A percentile compares a stretch with the other conserved stretches of the same genome.
Conservation (phyloP, 768 basidiomycete species). For the Lactarius pseudohatsudake region DNA sequence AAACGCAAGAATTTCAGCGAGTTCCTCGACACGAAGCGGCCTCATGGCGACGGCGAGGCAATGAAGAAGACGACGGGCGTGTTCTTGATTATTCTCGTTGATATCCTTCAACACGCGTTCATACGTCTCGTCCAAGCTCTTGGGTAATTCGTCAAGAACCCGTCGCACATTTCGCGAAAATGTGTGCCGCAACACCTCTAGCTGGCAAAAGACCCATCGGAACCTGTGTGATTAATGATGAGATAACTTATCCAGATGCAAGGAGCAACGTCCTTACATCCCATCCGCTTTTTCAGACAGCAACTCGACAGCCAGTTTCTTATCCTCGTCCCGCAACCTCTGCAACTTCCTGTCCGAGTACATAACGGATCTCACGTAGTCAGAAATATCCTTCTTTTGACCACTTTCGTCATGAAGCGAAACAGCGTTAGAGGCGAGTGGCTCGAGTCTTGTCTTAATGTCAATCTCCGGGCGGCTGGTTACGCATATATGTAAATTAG, state of each 20-base stretch:
- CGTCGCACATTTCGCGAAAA: background rate
- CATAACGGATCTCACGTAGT: conserved; percentile 1
- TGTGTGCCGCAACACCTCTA: background rate
- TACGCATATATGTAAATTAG: background rate
- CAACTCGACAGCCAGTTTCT: background rate
- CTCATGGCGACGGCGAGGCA: conserved; percentile 3
- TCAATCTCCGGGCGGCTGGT: conserved; percentile 6
- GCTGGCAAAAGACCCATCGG: conserved; percentile 1
- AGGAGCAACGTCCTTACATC: background rate
- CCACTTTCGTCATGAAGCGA: conserved; percentile 1
- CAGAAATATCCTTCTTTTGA: background rate
- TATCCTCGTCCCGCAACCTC: background rate
- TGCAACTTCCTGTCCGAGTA: conserved; percentile 8
- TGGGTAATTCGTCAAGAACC: conserved; percentile 1
- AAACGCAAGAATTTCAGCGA: conserved; percentile 5
- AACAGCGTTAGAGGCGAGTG: background rate
- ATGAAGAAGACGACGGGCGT: conserved; percentile 7
- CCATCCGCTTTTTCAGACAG: conserved; percentile 7
- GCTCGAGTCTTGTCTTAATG: background rate
- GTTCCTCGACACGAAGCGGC: background rate
- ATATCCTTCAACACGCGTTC: background rate
- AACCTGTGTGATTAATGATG: background rate
- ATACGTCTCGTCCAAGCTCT: conserved; percentile 7
- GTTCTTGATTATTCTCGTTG: background rate
- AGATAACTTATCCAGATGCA: too few species aligned